These are phyloP conservation scores for Neocucurbitaria cava DNA, from an alignment of 2,329 filamentous ascomycete species.

Conservation along the genomic window DNA sequence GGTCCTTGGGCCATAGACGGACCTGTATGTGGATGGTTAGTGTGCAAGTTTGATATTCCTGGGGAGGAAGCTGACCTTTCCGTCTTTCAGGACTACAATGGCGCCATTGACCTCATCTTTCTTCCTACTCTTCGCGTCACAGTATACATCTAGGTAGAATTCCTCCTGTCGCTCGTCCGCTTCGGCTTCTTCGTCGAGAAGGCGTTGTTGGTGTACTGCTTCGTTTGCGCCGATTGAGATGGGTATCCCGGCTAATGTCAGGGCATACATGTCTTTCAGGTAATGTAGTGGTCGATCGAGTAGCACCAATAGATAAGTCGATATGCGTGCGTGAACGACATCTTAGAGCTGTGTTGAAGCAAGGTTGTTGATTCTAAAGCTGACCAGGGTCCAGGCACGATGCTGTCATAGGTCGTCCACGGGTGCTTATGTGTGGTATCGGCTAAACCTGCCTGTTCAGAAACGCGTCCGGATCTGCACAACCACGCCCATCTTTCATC, in stretches of 20 bases:
- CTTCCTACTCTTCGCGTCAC: conserved; percentile 48
- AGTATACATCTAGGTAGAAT: conserved; percentile 58
- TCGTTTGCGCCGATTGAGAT: conserved; percentile 58
- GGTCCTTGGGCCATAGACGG: conserved; percentile 46
- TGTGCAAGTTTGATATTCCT: background rate
- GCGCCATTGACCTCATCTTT: conserved; percentile 51
- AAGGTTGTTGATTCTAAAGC: conserved; percentile 17
- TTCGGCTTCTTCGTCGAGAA: conserved; percentile 56
- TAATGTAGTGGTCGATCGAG: background rate
- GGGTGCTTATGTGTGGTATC: conserved; percentile 19
- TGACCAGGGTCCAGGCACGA: conserved; percentile 23
- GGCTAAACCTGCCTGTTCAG: conserved; percentile 3
- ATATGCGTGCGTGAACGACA: background rate
- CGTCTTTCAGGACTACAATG: conserved; percentile 54
- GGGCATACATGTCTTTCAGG: conserved; percentile 31
- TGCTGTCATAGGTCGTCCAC: conserved; percentile 35
- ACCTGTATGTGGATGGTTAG: conserved; percentile 29
- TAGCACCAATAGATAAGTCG: background rate
- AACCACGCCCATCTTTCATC: background rate
- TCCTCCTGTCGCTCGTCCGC: conserved; percentile 57
- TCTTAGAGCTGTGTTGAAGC: conserved; percentile 9
- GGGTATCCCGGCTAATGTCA: conserved; percentile 53
- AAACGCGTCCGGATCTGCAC: background rate
- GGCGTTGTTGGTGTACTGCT: conserved; percentile 57
- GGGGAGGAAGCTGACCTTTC: conserved; percentile 48